Evolutionary conservation across 2,329 filamentous ascomycete species (phyloP), one percentile per base, ranked within the genome.

Genomic region (Didymella lethalis): DNA sequence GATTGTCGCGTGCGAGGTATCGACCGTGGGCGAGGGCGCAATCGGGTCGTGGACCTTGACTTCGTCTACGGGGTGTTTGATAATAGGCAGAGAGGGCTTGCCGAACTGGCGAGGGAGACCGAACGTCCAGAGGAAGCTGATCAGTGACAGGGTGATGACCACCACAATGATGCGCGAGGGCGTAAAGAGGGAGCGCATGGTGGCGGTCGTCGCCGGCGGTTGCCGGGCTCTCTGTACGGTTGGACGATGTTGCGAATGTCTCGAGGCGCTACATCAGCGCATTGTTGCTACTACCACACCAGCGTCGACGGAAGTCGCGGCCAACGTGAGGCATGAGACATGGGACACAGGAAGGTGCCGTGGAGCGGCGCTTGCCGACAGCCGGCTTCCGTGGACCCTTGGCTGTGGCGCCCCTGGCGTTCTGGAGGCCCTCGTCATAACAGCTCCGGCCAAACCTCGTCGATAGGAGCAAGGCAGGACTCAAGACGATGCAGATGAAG

Each of bases 61-160:
- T 20, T 64, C 61, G 23, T 68, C 59, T 18, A 61, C 60, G 45
- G 69, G 67, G 28, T 73, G 68, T 31, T 66, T 57, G 48, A 73
- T 66, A 3, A 70, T 62, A 2, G 71, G 72, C 18, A 65, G 48
- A 23, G 61, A 48, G 1, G 69, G 69, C 28, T 61, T 48, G 2
- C 59, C 62, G 26, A 64, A 52, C 18, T 64, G 67, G 31, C 57
- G 54, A 7, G 73, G 69, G 18, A 71, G 59, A 26, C 70, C 73
- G 48, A 65, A 68, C 1, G 71, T 71, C 72, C 72, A 75, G 26
- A 76, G 61, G 59, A 76, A 73, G 58, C 62, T 70, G 28, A 75
- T 25, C 45, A 76, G 64, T 25, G 70, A 68, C 45, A 73, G 60
- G 38, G 66, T 61, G 38, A 72, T 48, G 25, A 73, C 52, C 23